Percentiles rank a stretch among this genome's conserved stretches.
These are phyloP conservation scores for Xerocomus alliaceus DNA, from an alignment of 1,284 basidiomycete genomes.

Conservation along the genomic window DNA sequence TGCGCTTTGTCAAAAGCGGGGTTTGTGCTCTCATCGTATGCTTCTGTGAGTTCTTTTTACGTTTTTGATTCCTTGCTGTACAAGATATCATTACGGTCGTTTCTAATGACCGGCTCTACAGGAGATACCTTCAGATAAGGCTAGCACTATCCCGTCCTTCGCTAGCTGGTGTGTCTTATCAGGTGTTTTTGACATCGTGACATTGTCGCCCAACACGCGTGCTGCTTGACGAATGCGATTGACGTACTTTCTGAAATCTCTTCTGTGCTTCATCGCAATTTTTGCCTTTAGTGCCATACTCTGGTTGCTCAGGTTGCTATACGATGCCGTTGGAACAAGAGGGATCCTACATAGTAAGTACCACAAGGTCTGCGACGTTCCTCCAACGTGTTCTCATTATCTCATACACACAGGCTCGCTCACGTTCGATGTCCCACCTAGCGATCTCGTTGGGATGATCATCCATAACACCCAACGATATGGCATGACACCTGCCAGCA, in stretches of 20 bases:
- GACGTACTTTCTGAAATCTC: background rate
- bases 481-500: background rate
- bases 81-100: too few species aligned
- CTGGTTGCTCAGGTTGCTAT: background rate
- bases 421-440: constrained; percentile 2
- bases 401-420: background rate
- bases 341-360: too few species aligned
- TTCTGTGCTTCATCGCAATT: background rate
- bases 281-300: background rate
- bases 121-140: too few species aligned
- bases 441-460: constrained; percentile 4
- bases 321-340: background rate
- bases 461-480: constrained; percentile 9
- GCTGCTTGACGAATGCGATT: background rate
- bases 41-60: too few species aligned
- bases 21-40: too few species aligned
- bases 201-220: background rate
- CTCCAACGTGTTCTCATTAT: background rate
- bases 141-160: too few species aligned
- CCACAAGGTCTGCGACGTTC: background rate
- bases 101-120: too few species aligned
- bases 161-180: background rate
- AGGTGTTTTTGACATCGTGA: background rate
- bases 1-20: too few species aligned
- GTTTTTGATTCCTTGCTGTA: too few species aligned